Evolutionary conservation across 495 filamentous ascomycete species (phyloP).

Genomic region (Annulohypoxylon maeteangense): DNA sequence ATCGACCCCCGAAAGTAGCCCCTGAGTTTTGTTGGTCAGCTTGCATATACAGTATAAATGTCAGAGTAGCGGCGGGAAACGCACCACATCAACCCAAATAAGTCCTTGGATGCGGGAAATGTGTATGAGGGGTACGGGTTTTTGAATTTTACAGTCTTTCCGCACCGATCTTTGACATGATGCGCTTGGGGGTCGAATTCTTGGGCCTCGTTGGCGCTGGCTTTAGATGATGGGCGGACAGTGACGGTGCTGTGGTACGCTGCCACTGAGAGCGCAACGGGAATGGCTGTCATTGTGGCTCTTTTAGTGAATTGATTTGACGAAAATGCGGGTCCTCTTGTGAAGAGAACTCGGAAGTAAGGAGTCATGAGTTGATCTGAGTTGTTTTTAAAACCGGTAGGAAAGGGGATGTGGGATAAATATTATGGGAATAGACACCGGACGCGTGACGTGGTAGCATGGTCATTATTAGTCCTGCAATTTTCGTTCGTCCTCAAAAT

Average conservation of each 20-base stretch:
- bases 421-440: not conserved
- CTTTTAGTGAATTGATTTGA: slow-evolving; percentile 26
- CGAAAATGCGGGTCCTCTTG: slow-evolving; percentile 12
- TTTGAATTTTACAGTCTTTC: slow-evolving; percentile 49
- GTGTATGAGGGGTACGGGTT: slow-evolving; percentile 51
- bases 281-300: slow-evolving; percentile 26
- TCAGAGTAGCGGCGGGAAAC: not conserved
- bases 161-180: slow-evolving; percentile 49
- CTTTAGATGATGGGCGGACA: slow-evolving; percentile 24
- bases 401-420: not conserved
- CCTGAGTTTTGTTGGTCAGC: slow-evolving; percentile 17
- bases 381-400: not conserved
- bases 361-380: slow-evolving; percentile 18
- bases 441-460: not conserved
- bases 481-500: not conserved
- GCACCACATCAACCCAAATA: slow-evolving; percentile 10
- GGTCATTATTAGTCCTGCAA: not conserved
- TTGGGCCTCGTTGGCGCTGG: slow-evolving; percentile 27
- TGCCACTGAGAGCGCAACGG: slow-evolving; percentile 38
- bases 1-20: slow-evolving; percentile 1
- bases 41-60: not conserved
- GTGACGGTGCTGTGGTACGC: slow-evolving; percentile 45
- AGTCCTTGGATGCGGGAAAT: slow-evolving; percentile 4
- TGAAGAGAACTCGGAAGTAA: slow-evolving; percentile 27
- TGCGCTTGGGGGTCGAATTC: slow-evolving; percentile 46